Evolutionary conservation across 345 rosid species (phyloP).

Genomic region (Brassica incana): DNA sequence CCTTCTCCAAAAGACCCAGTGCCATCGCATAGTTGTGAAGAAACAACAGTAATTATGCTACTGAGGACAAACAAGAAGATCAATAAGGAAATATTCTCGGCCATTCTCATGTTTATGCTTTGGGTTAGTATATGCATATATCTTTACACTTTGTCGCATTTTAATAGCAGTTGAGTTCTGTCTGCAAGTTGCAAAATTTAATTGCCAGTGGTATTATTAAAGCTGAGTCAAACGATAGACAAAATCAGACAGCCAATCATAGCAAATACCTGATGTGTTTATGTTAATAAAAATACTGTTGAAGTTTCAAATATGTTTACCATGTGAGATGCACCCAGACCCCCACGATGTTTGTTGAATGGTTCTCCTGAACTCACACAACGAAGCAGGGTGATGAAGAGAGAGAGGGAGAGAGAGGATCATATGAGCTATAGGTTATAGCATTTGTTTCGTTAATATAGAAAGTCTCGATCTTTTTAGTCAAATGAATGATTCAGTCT

Average conservation of each 20-base stretch:
- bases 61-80: background rate
- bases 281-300: background rate
- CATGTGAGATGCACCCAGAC: conserved; percentile 6
- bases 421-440: background rate
- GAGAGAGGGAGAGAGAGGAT: background rate
- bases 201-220: background rate
- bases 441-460: background rate
- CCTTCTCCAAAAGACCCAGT: background rate
- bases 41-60: background rate
- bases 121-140: conserved; percentile 30
- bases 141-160: background rate
- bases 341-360: conserved; percentile 1
- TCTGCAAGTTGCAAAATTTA: conserved; percentile 14
- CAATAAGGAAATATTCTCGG: background rate
- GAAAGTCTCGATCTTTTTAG: background rate
- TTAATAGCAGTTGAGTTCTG: conserved; percentile 2
- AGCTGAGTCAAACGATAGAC: conserved; percentile 1
- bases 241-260: conserved; percentile 22
- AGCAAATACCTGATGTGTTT: conserved; percentile 5
- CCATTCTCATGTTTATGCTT: background rate
- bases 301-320: conserved; percentile 6
- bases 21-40: background rate
- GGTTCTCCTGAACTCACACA: background rate
- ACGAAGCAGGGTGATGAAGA: background rate
- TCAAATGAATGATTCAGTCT: background rate